These are phyloP conservation scores for Mycena indigotica DNA, from an alignment of 768 basidiomycete species.

Conservation along the genomic window DNA sequence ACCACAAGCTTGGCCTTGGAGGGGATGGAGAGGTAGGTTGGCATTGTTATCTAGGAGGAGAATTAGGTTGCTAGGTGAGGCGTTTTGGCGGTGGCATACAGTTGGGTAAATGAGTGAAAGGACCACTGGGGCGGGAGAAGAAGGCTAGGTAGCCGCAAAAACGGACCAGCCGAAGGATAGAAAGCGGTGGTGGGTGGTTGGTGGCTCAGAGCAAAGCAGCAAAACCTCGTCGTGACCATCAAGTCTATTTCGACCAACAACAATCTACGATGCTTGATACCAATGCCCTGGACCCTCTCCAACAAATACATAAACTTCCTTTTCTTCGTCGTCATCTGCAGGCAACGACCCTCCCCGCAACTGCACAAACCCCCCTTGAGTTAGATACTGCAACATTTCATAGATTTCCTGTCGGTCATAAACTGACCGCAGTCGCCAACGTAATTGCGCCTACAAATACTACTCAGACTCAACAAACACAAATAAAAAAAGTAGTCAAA, in stretches of 20 bases:
- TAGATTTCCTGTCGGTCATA: conserved; percentile 77
- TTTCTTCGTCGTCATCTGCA: conserved; percentile 57
- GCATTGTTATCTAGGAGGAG: conserved; percentile 33
- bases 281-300: conserved; percentile 53
- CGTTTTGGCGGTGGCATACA: conserved; percentile 15
- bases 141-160: conserved; percentile 17
- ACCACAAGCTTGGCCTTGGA: conserved; percentile 52
- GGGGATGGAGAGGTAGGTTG: conserved; percentile 38
- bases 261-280: conserved; percentile 56
- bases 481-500: conserved; percentile 32
- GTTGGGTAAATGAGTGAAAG: conserved; percentile 31
- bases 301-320: conserved; percentile 57
- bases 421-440: conserved; percentile 68
- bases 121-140: conserved; percentile 47
- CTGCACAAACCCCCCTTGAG: conserved; percentile 54
- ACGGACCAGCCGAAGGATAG: conserved; percentile 28
- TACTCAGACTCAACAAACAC: conserved; percentile 11
- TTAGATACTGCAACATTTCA: conserved; percentile 59
- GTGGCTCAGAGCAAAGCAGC: conserved; percentile 23
- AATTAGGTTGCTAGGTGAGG: not conserved
- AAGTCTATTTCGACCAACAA: conserved; percentile 9
- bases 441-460: conserved; percentile 58
- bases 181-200: conserved; percentile 24
- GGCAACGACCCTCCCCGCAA: conserved; percentile 30
- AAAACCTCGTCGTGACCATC: not conserved